Evolutionary conservation across 106 monocot species (phyloP).

Genomic region (Allium cepa): DNA sequence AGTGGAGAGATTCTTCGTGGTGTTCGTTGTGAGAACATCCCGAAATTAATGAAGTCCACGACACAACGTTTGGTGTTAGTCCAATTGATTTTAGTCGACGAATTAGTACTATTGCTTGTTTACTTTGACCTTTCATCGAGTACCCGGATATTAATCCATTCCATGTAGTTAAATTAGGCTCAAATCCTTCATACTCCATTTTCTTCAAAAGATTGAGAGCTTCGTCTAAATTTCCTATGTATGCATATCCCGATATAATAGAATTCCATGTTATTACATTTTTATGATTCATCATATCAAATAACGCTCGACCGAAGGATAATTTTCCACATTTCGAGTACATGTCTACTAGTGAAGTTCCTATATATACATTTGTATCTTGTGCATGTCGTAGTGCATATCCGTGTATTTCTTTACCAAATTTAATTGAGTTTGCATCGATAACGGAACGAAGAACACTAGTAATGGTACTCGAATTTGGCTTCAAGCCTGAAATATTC

Average conservation of each 20-base stretch:
- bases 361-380: constrained; percentile 26
- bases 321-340: constrained; percentile 48
- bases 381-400: constrained; percentile 32
- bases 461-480: constrained; percentile 39
- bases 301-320: constrained; percentile 27
- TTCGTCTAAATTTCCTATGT: constrained; percentile 27
- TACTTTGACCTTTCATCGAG: constrained; percentile 32
- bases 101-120: constrained; percentile 33
- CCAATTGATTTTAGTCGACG: constrained; percentile 26
- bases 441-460: constrained; percentile 30
- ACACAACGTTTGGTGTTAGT: constrained; percentile 45
- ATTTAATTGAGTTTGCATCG: constrained; percentile 14
- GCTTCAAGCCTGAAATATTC: constrained; percentile 20
- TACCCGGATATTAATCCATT: constrained; percentile 51
- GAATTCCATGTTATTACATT: constrained; percentile 61
- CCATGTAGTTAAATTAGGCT: constrained; percentile 55
- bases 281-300: constrained; percentile 25
- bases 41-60: constrained; percentile 66
- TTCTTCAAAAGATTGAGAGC: constrained; percentile 33
- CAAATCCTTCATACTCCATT: constrained; percentile 32
- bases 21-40: constrained; percentile 46
- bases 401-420: constrained; percentile 44
- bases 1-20: constrained; percentile 26
- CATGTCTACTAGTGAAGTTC: constrained; percentile 58
- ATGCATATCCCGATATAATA: constrained; percentile 41